A percentile compares a stretch with the other conserved stretches of the same genome.
Conservation (phyloP, 768 basidiomycete genomes). For the Pleurotus djamor region DNA sequence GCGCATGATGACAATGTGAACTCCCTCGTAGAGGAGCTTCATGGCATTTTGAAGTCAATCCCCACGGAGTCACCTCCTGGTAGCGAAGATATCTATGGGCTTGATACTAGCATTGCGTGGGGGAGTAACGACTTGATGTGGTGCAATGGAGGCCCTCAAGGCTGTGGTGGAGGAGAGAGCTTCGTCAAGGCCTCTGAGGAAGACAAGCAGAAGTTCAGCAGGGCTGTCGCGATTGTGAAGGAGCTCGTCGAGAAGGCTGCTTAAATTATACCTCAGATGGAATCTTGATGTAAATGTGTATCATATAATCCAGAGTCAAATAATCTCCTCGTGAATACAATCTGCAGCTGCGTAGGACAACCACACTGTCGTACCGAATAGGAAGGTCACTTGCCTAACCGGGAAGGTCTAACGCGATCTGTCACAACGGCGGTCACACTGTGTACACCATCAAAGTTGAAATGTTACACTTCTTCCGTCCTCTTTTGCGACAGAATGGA, state of each 20-base stretch:
- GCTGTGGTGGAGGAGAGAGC: slow-evolving; percentile 54
- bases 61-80: slow-evolving; percentile 57
- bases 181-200: slow-evolving; percentile 49
- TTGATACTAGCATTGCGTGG: slow-evolving; percentile 65
- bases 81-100: slow-evolving; percentile 71
- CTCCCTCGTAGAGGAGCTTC: slow-evolving; percentile 54
- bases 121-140: slow-evolving; percentile 56
- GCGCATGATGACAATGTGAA: slow-evolving; percentile 25
- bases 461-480: neutral
- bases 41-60: slow-evolving; percentile 54
- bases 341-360: too few species aligned
- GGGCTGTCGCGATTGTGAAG: slow-evolving; percentile 68
- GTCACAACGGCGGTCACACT: neutral
- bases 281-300: neutral
- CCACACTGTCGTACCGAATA: neutral
- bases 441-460: neutral
- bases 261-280: neutral
- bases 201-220: slow-evolving; percentile 64
- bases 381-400: neutral
- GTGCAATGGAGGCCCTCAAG: slow-evolving; percentile 59
- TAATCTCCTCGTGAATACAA: neutral
- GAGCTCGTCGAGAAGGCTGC: slow-evolving; percentile 38
- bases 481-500: neutral
- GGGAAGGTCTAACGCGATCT: neutral
- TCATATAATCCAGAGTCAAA: neutral